Base-by-base conservation (phyloP, 108 stramenopile species). In the Nitzschia putrida region DNA sequence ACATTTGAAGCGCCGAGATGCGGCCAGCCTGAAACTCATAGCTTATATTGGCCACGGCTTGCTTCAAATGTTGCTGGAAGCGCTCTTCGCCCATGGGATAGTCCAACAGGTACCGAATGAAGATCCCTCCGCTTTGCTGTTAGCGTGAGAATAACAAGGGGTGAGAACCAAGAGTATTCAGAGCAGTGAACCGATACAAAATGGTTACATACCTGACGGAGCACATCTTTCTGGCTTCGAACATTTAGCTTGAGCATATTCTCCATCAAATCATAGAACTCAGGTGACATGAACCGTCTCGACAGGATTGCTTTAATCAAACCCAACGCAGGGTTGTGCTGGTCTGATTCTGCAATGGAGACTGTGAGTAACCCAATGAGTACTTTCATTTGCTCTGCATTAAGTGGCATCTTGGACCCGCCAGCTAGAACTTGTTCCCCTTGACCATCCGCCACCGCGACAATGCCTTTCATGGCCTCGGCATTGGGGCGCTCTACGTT, bases 21-120 rank as follows among this genome's bases (percentile, higher is more conserved):
- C 94, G 65, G 9, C 96, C 96, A 38, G 95, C 96, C 59, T 91
- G 87, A 67, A 86, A 89, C 67, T 94, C 91, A 68, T 95, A 97
- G 37, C 87, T 87, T 14, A 91, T 75, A 73, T 97, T 97, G 3
- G 90, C 70, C 20, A 95, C 66, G 25, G 93, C 71, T 63, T 94
- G 90, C 51, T 85, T 84, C 54, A 97, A 65, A 50, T 93, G 88
- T 34, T 79, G 69, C 52, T 91, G 88, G 29, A 93, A 61, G 26
- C 88, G 66, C 44, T 85, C 81, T 39, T 83, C 81, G 3, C 90
- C 90, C 79, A 97, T 83, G 1, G 94, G 94, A 70, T 95, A 97
- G 22, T 87, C 85, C n/a, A 97, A 20, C 21, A 97, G 87, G 61
- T 88, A 97, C 13, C 74, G 77, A 16, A 93, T 70, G 60, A 94